Evolutionary conservation across 306 rosid genomes (phyloP).

Genomic region (Spatholobus suberectus): DNA sequence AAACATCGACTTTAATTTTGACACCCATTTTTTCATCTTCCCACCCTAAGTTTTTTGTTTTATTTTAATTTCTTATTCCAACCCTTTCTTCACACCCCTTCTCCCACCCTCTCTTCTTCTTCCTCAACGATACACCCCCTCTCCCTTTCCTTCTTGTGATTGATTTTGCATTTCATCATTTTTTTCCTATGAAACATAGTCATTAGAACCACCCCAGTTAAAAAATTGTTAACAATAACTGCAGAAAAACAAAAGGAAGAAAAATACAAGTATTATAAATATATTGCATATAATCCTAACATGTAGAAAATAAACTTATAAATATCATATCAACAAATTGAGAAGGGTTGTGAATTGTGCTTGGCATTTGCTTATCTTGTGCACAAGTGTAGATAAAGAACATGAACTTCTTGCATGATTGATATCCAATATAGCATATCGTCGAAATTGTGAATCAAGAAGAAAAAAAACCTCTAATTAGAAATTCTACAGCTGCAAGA

Average conservation of each 20-base stretch:
- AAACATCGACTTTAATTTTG: too few species aligned
- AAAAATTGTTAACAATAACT: slow-evolving; percentile 29
- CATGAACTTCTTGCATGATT: slow-evolving; percentile 58
- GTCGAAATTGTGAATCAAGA: slow-evolving; percentile 79
- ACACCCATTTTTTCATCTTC: too few species aligned
- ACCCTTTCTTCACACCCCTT: too few species aligned
- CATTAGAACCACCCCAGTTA: slow-evolving; percentile 34
- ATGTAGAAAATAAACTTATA: slow-evolving; percentile 14
- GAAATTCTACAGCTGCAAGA: slow-evolving; percentile 32
- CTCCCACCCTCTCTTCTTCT: too few species aligned
- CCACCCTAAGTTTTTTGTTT: too few species aligned
- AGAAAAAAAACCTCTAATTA: slow-evolving; percentile 38
- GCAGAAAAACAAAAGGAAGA: neutral
- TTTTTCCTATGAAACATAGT: slow-evolving; percentile 63
- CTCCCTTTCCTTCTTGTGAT: too few species aligned
- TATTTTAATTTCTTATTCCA: too few species aligned
- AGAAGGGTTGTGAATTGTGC: slow-evolving; percentile 43
- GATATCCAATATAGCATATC: slow-evolving; percentile 60
- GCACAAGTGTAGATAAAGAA: slow-evolving; percentile 57
- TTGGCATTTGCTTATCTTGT: slow-evolving; percentile 58
- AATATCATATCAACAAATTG: slow-evolving; percentile 58
- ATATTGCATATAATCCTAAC: slow-evolving; percentile 5
- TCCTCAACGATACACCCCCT: too few species aligned
- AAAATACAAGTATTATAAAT: too few species aligned
- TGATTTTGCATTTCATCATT: slow-evolving; percentile 51